Evolutionary conservation across 2,329 filamentous ascomycete species (phyloP), one percentile per base, ranked within the genome.

Genomic region (Trichoderma sp.): DNA sequence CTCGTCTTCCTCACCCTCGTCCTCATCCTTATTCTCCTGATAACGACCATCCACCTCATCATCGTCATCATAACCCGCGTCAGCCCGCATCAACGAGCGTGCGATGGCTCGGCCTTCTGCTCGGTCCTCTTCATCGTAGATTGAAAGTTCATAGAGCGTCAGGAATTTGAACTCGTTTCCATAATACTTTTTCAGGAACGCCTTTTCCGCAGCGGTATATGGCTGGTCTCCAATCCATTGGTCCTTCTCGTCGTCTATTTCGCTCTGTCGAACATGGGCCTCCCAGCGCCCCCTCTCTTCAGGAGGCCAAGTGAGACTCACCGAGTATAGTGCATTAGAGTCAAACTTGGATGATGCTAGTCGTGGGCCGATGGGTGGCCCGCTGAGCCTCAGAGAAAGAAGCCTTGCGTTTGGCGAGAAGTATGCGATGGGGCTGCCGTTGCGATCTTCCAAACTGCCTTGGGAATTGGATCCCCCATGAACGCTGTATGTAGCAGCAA

Each of bases 91-190:
- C 1, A 60, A 17, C 14, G 30, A 7, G 1, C 24, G 57, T 34
- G 50, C 15, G 2, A 60, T 60, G 9, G 30, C 57, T 28, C 45
- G 30, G 30, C 57, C 57, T 19, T 43, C 45, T n/a, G 5, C 45
- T 2, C 45, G 57, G 7, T 60, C 30, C 15, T 50, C 57, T 28
- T 62, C 48, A n/a, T 51, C 28, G n/a, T 45, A 50, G 17, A 64
- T 57, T 15, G 44, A 51, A 15, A 58, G 24, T 17, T 28, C 62
- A 17, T 58, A 12, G 1, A 24, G 5, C 17, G 4, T 21, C 1
- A 64, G 19, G 15, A 58, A 51, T 14, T 51, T 58, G 28, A 19
- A 58, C 43, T 57, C 54, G 5, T 54, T 54, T 44, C 12, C 5
- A 9, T 34, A 58, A 21, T 64, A 15, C 30, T 51, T 30, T 24